Percentiles rank a stretch among this genome's conserved stretches.
Evolutionary conservation across 148 eudicot species (phyloP).

Genomic region (Vaccinium macrocarpon): DNA sequence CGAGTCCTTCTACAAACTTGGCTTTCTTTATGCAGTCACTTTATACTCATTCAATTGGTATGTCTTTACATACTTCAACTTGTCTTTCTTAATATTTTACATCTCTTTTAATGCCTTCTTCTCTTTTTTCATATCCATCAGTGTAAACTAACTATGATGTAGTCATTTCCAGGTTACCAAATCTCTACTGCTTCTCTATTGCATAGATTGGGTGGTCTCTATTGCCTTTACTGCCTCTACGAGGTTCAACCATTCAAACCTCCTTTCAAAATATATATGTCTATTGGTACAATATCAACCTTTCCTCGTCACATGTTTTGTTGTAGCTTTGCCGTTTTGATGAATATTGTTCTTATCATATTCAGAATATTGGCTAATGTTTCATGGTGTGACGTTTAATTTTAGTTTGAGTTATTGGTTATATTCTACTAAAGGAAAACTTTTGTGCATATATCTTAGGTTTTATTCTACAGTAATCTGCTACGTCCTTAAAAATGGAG

Average conservation of each 20-base stretch:
- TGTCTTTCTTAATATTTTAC: not conserved
- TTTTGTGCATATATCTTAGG: not conserved
- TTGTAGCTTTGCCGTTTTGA: not conserved
- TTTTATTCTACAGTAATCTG: not conserved
- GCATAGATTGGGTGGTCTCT: slow-evolving; percentile 66
- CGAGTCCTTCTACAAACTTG: slow-evolving; percentile 54
- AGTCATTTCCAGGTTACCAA: slow-evolving; percentile 50
- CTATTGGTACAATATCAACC: slow-evolving; percentile 51
- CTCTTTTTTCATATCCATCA: not conserved
- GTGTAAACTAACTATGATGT: not conserved
- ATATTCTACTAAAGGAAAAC: not conserved
- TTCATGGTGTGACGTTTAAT: not conserved
- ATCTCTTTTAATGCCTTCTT: not conserved
- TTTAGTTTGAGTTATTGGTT: not conserved
- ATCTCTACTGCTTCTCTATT: slow-evolving; percentile 39
- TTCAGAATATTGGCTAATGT: not conserved
- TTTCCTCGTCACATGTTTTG: not conserved
- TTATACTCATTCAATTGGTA: slow-evolving; percentile 65
- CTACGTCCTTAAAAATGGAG: not conserved
- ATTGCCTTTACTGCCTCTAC: slow-evolving; percentile 75
- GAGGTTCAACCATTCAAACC: slow-evolving; percentile 91
- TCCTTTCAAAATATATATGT: slow-evolving; percentile 65
- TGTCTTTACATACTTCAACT: slow-evolving; percentile 17
- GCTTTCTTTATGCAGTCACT: slow-evolving; percentile 67
- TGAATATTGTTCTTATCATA: not conserved